Base-by-base conservation (phyloP, 2,329 filamentous ascomycete species). In the Neopestalotiopsis rosae region DNA sequence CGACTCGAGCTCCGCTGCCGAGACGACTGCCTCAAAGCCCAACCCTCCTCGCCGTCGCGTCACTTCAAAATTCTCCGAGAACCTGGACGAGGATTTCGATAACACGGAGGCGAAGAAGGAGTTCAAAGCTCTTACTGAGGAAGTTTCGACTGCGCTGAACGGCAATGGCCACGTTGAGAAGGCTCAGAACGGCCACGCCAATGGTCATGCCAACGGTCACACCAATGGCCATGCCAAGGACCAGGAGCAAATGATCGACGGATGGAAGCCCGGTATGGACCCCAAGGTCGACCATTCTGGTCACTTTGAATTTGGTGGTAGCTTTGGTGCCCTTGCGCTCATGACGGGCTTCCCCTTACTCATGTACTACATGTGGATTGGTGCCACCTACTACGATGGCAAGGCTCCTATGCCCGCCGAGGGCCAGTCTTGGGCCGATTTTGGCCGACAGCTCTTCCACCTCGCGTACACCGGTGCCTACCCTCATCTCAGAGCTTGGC, bases 361-460 rank as follows among this genome's bases (percentile, higher is more conserved):
- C 75, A 98, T 98, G 95, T 98, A 94, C 88, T 98, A 98, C 84
- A 97, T 99, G 95, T 98, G 95, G 95, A 91, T 97, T 80, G 96
- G 96, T 65, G 93, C 95, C 42, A 95, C 91, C 64, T 97, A 95
- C 83, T 99, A 98, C 83, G 85, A 94, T 78, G 95, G 95, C 74
- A 90, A 92, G 72, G 86, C 97, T 65, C 96, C 96, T 17, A 82
- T 84, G 58, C 92, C 90, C 1, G 82, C 83, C 2, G 79, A 88
- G 58, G 92, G 88, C 57, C 87, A 97, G 84, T 90, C 86, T 74
- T 89, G 89, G 78, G 73, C 77, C 13, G 90, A 95, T 20, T 98
- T 98, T 79, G 85, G 88, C 67, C 81, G 85, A 69, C 91, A 97
- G 73, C 81, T 98, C 79, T 87, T 83, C 72, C 77, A 90, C 71